These are phyloP conservation scores for Lagenidium giganteum DNA, from an alignment of 352 stramenopile genomes.

Conservation along the genomic window DNA sequence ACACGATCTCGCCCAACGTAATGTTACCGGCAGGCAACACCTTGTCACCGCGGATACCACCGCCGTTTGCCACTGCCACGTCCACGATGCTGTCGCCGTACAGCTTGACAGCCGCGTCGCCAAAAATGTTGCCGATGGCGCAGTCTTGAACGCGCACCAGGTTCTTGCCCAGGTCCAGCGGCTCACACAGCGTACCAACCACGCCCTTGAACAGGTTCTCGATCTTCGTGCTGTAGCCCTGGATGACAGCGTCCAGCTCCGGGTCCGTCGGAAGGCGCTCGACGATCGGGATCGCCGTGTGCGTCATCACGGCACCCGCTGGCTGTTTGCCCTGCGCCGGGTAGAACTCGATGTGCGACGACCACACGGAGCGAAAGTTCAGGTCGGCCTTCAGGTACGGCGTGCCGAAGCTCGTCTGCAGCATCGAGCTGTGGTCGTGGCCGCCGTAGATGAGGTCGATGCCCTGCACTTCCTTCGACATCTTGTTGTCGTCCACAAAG, in stretches of 20 bases:
- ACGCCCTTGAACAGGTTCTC: too few species aligned
- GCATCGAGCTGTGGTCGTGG: constrained; percentile 14
- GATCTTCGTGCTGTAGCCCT: too few species aligned
- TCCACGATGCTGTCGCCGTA: constrained; percentile 11
- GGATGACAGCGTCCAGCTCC: too few species aligned
- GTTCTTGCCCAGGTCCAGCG: constrained; percentile 6
- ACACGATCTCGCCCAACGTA: constrained; percentile 15
- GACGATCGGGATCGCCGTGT: too few species aligned
- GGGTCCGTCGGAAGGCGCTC: too few species aligned
- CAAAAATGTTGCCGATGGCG: constrained; percentile 12
- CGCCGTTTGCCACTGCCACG: constrained; percentile 14
- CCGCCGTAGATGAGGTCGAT: constrained; percentile 18
- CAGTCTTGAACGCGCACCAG: constrained; percentile 6
- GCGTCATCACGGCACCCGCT: too few species aligned
- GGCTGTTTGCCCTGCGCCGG: too few species aligned
- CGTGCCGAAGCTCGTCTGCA: constrained; percentile 7
- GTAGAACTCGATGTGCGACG: constrained; percentile 13
- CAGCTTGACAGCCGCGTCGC: constrained; percentile 9
- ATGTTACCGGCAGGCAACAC: constrained; percentile 10
- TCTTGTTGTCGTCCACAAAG: constrained; percentile 9
- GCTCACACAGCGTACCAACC: too few species aligned
- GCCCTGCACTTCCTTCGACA: constrained; percentile 10
- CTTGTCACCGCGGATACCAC: constrained; percentile 18
- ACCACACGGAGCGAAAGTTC: constrained; percentile 13
- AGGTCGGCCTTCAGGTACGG: constrained; percentile 16